These are phyloP conservation scores for Lophium mytilinum DNA, from an alignment of 495 filamentous ascomycete species.

Conservation along the genomic window DNA sequence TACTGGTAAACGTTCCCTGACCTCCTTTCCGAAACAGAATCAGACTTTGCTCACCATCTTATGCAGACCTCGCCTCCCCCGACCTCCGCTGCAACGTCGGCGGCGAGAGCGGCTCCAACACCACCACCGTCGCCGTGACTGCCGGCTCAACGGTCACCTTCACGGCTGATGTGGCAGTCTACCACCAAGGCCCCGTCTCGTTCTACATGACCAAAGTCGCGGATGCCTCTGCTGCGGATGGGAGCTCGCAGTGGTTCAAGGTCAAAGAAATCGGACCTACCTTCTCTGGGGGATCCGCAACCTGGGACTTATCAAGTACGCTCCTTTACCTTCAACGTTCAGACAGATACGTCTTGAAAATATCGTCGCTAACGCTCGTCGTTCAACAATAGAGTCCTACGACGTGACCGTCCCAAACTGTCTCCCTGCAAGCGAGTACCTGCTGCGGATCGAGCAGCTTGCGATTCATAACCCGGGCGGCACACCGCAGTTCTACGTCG, in stretches of 20 bases:
- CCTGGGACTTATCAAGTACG: constrained; percentile 16
- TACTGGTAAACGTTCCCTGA: constrained; percentile 32
- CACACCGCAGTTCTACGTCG: constrained; percentile 44
- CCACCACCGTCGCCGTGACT: constrained; percentile 40
- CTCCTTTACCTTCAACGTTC: background rate
- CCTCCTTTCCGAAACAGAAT: background rate
- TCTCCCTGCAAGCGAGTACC: constrained; percentile 22
- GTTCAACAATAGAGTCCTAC: constrained; percentile 29
- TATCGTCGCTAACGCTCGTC: no score
- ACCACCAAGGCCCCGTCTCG: constrained; percentile 51
- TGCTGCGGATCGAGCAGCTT: constrained; percentile 25
- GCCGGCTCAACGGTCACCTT: constrained; percentile 48
- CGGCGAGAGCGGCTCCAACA: constrained; percentile 38
- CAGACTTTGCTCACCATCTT: background rate
- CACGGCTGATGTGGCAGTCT: constrained; percentile 44
- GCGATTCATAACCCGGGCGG: constrained; percentile 48
- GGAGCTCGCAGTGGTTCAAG: constrained; percentile 24
- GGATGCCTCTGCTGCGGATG: constrained; percentile 19
- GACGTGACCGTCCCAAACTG: constrained; percentile 21
- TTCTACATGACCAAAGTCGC: constrained; percentile 36
- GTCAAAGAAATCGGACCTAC: constrained; percentile 30
- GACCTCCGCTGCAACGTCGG: constrained; percentile 55
- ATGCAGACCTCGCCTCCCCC: constrained; percentile 37
- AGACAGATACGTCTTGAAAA: background rate
- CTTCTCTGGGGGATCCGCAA: constrained; percentile 11